Evolutionary conservation across 352 stramenopile genomes (phyloP).

Genomic region (Globisporangium perplexum): DNA sequence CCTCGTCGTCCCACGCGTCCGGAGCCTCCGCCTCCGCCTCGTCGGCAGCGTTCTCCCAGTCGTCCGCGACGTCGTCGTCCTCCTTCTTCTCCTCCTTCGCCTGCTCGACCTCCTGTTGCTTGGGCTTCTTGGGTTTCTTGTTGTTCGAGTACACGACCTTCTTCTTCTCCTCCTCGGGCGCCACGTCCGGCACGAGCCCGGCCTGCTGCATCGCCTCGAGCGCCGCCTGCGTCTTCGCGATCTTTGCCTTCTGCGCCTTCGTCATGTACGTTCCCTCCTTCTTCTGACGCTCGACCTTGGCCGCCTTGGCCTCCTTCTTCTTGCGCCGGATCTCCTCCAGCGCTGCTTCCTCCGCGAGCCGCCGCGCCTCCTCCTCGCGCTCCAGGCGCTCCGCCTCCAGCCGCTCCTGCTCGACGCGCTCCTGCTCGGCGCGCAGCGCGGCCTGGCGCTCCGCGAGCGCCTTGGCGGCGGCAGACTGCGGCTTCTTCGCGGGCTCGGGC

Average conservation of each 20-base stretch:
- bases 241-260: slow-evolving; percentile 97
- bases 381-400: slow-evolving; percentile 59
- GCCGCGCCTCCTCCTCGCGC: slow-evolving; percentile 61
- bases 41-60: slow-evolving; percentile 53
- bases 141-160: slow-evolving; percentile 89
- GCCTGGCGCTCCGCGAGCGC: slow-evolving; percentile 69
- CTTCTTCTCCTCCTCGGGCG: slow-evolving; percentile 83
- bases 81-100: slow-evolving; percentile 34
- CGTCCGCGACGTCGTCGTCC: slow-evolving; percentile 64
- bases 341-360: slow-evolving; percentile 31
- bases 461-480: slow-evolving; percentile 65
- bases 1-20: slow-evolving; percentile 80
- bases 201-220: slow-evolving; percentile 91
- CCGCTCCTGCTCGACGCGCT: slow-evolving; percentile 66
- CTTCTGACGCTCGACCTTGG: slow-evolving; percentile 93
- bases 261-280: slow-evolving; percentile 98
- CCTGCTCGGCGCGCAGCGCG: slow-evolving; percentile 65
- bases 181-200: slow-evolving; percentile 68
- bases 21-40: slow-evolving; percentile 50
- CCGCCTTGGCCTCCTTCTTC: slow-evolving; percentile 79
- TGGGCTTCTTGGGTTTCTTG: slow-evolving; percentile 74
- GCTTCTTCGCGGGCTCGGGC: slow-evolving; percentile 56
- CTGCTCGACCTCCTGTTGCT: slow-evolving; percentile 26
- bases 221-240: slow-evolving; percentile 77
- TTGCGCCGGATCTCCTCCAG: slow-evolving; percentile 67